Percentiles rank a stretch among this genome's conserved stretches.
These are phyloP conservation scores for Lipomyces sp. DNA, from an alignment of 805 yeast species.

Conservation along the genomic window DNA sequence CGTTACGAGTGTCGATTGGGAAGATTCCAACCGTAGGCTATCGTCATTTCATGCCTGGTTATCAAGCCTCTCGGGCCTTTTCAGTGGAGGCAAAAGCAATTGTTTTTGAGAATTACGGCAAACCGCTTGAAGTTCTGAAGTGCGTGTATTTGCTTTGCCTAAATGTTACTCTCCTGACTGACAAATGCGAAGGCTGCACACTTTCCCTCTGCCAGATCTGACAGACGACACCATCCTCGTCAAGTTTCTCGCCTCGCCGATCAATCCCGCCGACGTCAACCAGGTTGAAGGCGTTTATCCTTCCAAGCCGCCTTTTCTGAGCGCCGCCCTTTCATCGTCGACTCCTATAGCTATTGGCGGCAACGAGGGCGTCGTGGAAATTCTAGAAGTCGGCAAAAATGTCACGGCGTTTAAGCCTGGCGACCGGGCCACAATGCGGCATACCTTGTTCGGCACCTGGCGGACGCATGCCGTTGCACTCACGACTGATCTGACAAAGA, in stretches of 20 bases:
- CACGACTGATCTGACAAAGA: slow-evolving; percentile 52
- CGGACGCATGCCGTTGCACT: slow-evolving; percentile 65
- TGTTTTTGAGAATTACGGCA: slow-evolving; percentile 66
- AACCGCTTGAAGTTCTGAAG: slow-evolving; percentile 39
- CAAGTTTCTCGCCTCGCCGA: slow-evolving; percentile 72
- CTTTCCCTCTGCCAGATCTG: slow-evolving; percentile 39
- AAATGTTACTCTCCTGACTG: neutral
- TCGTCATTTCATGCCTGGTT: too few species aligned
- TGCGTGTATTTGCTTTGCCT: slow-evolving; percentile 9
- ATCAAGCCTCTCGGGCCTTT: too few species aligned
- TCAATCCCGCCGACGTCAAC: slow-evolving; percentile 86
- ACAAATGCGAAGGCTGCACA: slow-evolving; percentile 34
- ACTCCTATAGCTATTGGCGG: slow-evolving; percentile 81
- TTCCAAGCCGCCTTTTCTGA: slow-evolving; percentile 59
- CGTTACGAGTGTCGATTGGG: too few species aligned
- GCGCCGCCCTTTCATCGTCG: slow-evolving; percentile 47
- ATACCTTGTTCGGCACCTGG: slow-evolving; percentile 91
- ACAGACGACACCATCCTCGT: slow-evolving; percentile 49
- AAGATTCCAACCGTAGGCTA: too few species aligned
- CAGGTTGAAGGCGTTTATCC: slow-evolving; percentile 88
- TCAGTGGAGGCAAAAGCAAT: slow-evolving; percentile 56
- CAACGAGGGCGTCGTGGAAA: slow-evolving; percentile 87
- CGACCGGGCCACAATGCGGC: slow-evolving; percentile 83
- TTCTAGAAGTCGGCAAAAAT: slow-evolving; percentile 63
- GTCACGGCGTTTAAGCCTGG: slow-evolving; percentile 55